Base-by-base conservation (phyloP, 371 early-diverging fungal genomes). In the Mucor plumbeus region DNA sequence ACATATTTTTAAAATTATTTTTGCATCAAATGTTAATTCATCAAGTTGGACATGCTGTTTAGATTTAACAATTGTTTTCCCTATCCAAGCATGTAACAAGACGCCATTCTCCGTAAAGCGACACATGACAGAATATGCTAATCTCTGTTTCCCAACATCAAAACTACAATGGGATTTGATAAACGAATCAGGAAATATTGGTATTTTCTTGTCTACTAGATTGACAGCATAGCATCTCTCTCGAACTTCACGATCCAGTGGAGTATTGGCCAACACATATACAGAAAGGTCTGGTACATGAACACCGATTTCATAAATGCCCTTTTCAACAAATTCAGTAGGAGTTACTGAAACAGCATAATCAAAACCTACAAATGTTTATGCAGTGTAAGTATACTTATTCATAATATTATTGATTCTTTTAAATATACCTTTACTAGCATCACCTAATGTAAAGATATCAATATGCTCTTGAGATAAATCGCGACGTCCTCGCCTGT, bases 211-310 rank as follows among this genome's bases (percentile, higher is more conserved):
- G 39, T 92, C 88, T 7, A 88, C 88, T 35, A 98, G 73, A 64
- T 94, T 90, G 6, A 94, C 90, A 7, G 95, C 89, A 17, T 94
- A 94, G 6, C 89, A 88, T 61, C 96, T 81, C 17, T 89, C 75
- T 10, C 73, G 72, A 0, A 96, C 96, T 61, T 94, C 95, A 54
- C 79, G 78, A 75, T 97, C 97, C 70, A 97, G 70, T 1, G 85
- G 81, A 1, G 90, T 87, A 53, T 79, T 81, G 14, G 80, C 80
- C 57, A 72, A 73, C 5, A 97, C 91, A 84, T 91, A 94, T 68
- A 89, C 83, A 3, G 91, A 87, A 15, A 97, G 94, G 76, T 98
- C 98, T 56, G 96, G 91, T 63, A 97, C 95, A 74, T 98, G 95
- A 36, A 94, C 89, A 19, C 94, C 95, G 17, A 95, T 81, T 66